phyloP scores from a whole-genome alignment of 2,329 filamentous ascomycete species.

The Pleurostoma richardsiae region DNA sequence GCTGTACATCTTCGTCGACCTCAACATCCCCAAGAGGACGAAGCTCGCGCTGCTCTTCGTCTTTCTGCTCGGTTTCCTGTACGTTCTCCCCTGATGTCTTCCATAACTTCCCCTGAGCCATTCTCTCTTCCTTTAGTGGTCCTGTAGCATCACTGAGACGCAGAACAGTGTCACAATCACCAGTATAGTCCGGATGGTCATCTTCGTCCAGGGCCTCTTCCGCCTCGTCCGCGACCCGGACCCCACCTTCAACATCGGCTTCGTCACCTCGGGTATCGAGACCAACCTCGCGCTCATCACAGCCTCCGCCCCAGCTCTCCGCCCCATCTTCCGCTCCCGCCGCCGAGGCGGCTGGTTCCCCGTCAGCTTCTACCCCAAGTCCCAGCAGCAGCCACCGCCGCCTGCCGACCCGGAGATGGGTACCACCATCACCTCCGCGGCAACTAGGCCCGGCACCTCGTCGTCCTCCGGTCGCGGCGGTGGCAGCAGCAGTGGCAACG shows the following conservation, averaged over 20 bases:
- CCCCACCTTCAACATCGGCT: conserved; percentile 24
- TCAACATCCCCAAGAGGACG: conserved; percentile 20
- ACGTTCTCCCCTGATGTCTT: conserved; percentile 4
- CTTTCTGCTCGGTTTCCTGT: conserved; percentile 25
- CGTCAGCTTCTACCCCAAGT: conserved; percentile 3
- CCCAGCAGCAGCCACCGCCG: background rate
- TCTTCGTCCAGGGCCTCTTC: conserved; percentile 25
- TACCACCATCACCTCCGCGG: background rate
- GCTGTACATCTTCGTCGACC: conserved; percentile 24
- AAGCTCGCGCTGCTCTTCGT: conserved; percentile 23
- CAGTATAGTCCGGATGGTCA: conserved; percentile 24
- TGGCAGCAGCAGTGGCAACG: conserved; percentile 17
- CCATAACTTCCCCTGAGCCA: background rate
- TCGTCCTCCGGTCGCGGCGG: background rate
- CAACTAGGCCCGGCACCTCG: background rate
- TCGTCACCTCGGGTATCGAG: conserved; percentile 30
- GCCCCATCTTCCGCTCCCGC: conserved; percentile 26
- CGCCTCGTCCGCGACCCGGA: conserved; percentile 14
- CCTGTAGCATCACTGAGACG: background rate
- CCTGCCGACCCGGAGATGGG: background rate
- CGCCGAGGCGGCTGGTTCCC: conserved; percentile 24
- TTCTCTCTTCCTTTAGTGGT: too few species aligned
- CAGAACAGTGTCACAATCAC: conserved; percentile 25
- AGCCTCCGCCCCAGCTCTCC: conserved; percentile 32
- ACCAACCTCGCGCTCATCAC: conserved; percentile 36